phyloP scores from a whole-genome alignment of 495 filamentous ascomycete species.

The Penicillium ucsense region DNA sequence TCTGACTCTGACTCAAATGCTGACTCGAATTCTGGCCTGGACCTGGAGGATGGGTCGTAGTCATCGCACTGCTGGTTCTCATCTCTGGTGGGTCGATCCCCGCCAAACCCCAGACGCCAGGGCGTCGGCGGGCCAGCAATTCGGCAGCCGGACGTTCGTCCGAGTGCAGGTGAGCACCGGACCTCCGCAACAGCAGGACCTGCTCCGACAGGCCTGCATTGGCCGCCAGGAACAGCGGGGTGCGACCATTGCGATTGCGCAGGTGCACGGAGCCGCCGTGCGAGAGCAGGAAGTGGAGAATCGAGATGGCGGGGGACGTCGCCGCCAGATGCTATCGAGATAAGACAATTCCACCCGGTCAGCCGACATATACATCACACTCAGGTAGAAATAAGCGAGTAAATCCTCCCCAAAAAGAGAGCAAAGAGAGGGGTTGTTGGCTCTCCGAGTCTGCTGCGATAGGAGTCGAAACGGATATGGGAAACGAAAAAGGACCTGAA shows the following conservation, averaged over 20 bases:
- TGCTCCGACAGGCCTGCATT: slow-evolving; percentile 51
- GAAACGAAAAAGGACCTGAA: background rate
- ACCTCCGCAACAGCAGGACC: slow-evolving; percentile 54
- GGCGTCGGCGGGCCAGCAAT: slow-evolving; percentile 33
- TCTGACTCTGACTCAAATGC: slow-evolving; percentile 27
- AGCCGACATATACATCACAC: slow-evolving; percentile 1
- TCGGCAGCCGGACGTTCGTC: slow-evolving; percentile 47
- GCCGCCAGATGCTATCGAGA: slow-evolving; percentile 51
- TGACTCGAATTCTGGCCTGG: slow-evolving; percentile 16
- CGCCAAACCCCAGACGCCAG: slow-evolving; percentile 38
- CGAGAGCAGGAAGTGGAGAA: slow-evolving; percentile 62
- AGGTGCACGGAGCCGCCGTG: slow-evolving; percentile 81
- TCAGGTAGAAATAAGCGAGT: background rate
- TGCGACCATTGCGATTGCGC: slow-evolving; percentile 70
- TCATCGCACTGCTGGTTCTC: slow-evolving; percentile 26
- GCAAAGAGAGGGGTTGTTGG: no score
- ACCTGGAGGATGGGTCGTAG: slow-evolving; percentile 3
- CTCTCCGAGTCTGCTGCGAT: no score
- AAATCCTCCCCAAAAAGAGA: no score
- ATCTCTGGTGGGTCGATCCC: slow-evolving; percentile 32
- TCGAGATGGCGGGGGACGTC: slow-evolving; percentile 45
- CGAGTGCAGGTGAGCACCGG: slow-evolving; percentile 61
- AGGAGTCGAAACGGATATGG: no score
- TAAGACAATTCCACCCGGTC: background rate
- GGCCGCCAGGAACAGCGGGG: slow-evolving; percentile 71